phyloP scores from a whole-genome alignment of 257 asterid species.

The Plantago major region DNA sequence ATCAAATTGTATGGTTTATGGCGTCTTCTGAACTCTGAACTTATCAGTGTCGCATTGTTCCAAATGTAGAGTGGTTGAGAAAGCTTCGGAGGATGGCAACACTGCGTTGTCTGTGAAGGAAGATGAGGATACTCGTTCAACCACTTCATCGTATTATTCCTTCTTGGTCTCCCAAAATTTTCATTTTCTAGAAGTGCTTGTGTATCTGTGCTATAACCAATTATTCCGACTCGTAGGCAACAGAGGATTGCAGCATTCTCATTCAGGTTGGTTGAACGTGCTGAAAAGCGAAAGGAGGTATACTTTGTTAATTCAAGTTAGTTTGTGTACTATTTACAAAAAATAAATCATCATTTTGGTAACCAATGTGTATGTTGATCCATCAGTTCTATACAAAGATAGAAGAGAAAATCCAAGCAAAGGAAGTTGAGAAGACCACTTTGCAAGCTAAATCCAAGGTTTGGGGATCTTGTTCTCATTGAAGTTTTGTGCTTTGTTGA shows the following conservation, averaged over 20 bases:
- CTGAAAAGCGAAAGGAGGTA: conserved; percentile 80
- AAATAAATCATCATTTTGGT: background rate
- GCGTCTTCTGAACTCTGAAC: conserved; percentile 4
- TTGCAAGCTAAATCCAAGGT: conserved; percentile 85
- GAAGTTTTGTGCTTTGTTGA: background rate
- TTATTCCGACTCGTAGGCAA: conserved; percentile 39
- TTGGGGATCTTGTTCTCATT: conserved; percentile 1
- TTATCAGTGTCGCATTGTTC: background rate
- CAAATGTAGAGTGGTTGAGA: conserved; percentile 12
- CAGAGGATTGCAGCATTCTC: conserved; percentile 55
- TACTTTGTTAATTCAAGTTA: background rate
- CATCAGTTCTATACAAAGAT: conserved; percentile 82
- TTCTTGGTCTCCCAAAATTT: conserved; percentile 1
- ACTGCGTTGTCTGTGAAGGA: conserved; percentile 30
- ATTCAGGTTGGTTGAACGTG: conserved; percentile 72
- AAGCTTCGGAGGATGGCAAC: conserved; percentile 31
- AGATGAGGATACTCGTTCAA: conserved; percentile 67
- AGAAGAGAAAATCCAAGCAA: conserved; percentile 83
- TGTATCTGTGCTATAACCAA: conserved; percentile 24
- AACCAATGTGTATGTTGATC: conserved; percentile 3
- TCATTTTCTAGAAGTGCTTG: background rate
- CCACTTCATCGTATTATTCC: conserved; percentile 59
- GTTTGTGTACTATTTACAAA: background rate
- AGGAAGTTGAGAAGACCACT: conserved; percentile 55
- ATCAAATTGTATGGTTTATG: background rate